A percentile compares a stretch with the other conserved stretches of the same genome.
Conservation (phyloP, 306 rosid species). For the Mimosa pudica region DNA sequence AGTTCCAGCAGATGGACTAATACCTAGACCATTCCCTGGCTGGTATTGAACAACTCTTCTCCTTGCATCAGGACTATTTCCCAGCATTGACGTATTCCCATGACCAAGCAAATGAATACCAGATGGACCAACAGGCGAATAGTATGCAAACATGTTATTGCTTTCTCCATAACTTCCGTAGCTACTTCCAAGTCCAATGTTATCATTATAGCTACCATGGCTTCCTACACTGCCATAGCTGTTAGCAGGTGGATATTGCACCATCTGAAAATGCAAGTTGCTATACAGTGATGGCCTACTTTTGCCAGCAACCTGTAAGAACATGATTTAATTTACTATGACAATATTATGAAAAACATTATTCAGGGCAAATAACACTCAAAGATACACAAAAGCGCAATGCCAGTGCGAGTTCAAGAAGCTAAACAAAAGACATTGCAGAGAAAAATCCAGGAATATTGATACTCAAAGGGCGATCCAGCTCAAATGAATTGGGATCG, state of each 20-base stretch:
- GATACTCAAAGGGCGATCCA: too few species aligned
- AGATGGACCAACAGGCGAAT: slow-evolving; percentile 91
- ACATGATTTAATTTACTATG: slow-evolving; percentile 34
- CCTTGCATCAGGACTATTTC: slow-evolving; percentile 95
- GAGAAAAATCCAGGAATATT: neutral
- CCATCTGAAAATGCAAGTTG: slow-evolving; percentile 86
- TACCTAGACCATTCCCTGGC: slow-evolving; percentile 84
- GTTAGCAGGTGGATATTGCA: slow-evolving; percentile 69
- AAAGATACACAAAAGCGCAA: slow-evolving; percentile 12
- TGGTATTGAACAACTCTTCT: slow-evolving; percentile 72
- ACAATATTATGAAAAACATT: slow-evolving; percentile 17
- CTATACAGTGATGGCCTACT: slow-evolving; percentile 65
- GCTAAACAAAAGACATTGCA: neutral
- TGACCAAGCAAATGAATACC: slow-evolving; percentile 82
- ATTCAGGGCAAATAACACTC: slow-evolving; percentile 19
- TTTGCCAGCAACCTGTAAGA: slow-evolving; percentile 71
- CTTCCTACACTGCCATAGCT: slow-evolving; percentile 97
- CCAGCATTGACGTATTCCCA: slow-evolving; percentile 72
- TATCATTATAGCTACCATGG: slow-evolving; percentile 91
- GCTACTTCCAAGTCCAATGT: slow-evolving; percentile 87
- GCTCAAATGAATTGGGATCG: too few species aligned
- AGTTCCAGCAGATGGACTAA: slow-evolving; percentile 88
- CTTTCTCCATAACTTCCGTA: slow-evolving; percentile 96
- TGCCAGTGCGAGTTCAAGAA: slow-evolving; percentile 17
- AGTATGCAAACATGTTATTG: slow-evolving; percentile 75